Percentiles rank a stretch among this genome's conserved stretches.
Conservation (phyloP, 208 protist genomes). For the Vickermania spadyakhi region DNA sequence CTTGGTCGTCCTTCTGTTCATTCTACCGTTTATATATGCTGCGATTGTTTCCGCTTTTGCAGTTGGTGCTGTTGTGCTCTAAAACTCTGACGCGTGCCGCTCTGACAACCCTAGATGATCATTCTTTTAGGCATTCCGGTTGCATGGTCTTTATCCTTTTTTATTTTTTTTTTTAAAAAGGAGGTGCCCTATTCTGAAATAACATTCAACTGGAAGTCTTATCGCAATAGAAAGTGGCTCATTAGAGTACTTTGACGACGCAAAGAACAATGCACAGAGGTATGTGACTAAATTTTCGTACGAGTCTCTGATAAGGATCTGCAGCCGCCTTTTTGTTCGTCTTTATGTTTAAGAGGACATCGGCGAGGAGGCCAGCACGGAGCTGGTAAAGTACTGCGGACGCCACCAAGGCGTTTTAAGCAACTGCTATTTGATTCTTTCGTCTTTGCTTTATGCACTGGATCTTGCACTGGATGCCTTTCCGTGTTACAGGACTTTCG, state of each 20-base stretch:
- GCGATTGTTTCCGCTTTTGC: conserved; percentile 27
- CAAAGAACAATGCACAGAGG: conserved; percentile 6
- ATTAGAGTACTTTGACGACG: conserved; percentile 10
- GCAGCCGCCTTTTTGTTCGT: no score
- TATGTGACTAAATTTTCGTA: background rate
- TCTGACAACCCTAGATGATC: background rate
- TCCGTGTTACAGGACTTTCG: no score
- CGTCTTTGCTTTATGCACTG: no score
- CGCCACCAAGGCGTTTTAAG: no score
- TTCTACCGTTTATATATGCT: conserved; percentile 54
- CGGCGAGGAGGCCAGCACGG: no score
- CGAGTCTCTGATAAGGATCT: no score
- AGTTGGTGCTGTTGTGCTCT: background rate
- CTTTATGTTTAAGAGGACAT: no score
- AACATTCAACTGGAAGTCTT: background rate
- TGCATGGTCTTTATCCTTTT: background rate
- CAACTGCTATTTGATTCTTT: no score
- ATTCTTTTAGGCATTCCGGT: background rate
- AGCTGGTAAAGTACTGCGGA: no score
- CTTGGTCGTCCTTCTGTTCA: conserved; percentile 43
- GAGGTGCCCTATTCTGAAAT: background rate
- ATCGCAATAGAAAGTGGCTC: conserved; percentile 2
- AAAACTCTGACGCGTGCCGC: background rate
- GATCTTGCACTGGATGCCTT: no score
- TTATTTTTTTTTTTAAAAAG: background rate